Conservation (phyloP, 345 rosid species). For the Erysimum cheiranthoides region DNA sequence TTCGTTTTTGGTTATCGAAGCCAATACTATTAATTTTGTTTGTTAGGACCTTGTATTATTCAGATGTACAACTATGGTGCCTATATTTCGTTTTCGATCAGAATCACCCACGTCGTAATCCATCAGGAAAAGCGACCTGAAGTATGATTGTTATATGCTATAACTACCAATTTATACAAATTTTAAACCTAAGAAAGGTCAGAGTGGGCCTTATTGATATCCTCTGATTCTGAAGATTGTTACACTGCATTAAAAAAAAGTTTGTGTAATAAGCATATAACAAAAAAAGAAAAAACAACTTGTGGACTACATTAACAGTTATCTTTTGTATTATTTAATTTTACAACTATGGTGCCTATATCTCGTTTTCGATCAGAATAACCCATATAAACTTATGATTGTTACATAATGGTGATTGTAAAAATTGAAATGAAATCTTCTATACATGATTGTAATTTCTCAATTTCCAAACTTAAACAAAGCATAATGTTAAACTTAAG, state of each 20-base stretch:
- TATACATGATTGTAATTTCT: neutral
- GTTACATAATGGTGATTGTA: neutral
- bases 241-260: no score
- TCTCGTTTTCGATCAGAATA: neutral
- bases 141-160: no score
- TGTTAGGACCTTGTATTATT: neutral
- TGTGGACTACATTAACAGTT: no score
- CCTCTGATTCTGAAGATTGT: no score
- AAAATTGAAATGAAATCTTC: neutral
- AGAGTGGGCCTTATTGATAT: no score
- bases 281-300: no score
- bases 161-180: no score
- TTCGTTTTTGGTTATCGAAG: neutral
- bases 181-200: no score
- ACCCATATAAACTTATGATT: neutral
- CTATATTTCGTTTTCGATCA: neutral
- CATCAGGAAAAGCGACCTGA: neutral
- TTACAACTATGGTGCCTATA: neutral
- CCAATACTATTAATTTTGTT: no score
- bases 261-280: no score
- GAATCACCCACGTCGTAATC: neutral
- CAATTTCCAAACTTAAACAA: conserved; percentile 3
- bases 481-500: conserved; percentile 14
- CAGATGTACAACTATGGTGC: neutral
- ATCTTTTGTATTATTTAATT: neutral